Evolutionary conservation across 768 basidiomycete species (phyloP), one percentile per base, ranked within the genome.

Genomic region (Phylloporus arenicola): DNA sequence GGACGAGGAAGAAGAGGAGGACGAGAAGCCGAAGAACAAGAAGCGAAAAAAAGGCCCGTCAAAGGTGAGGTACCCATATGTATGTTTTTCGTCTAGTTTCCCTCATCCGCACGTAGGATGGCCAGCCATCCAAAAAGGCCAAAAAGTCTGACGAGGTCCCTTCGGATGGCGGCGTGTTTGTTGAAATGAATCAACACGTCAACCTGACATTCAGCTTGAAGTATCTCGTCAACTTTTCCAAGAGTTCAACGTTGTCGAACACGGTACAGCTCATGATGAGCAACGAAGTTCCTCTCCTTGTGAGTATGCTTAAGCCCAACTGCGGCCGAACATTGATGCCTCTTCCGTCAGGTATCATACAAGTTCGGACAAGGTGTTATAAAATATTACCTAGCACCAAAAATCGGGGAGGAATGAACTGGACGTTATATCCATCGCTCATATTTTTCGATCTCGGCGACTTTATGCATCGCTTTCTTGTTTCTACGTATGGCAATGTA

Each of bases 211-310:
- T 98, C 75, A 92, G 90, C 29, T 75, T 98, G 60, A 98, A 97
- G 70, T 99, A 98, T 70, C 84, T 98, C 25, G 85, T 89, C 68
- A 97, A 96, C 73, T 98, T 99, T 63, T 82, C 92, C 46, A 98
- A 96, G 78, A 90, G 88, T 55, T 73, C 87, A 2, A 76, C 83
- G 27, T 72, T 99, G 34, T 79, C 82, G 13, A 75, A 73, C 55
- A 79, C 74, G 24, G 92, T 94, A 31, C 80, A 83, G 63, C 78
- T 96, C 20, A 86, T 86, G 79, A 84, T 96, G 84, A 88, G 84
- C 69, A 91, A 88, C 64, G 92, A 95, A 30, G 92, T 95, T 0
- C 92, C 92, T 3, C 73, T 95, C 43, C 77, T 95, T 48, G 90
- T 91, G 41, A 65, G 83, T 73, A 6, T 13, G 33, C 24, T 38